Evolutionary conservation across 371 early-diverging fungal species (phyloP), one percentile per base, ranked within the genome.

Genomic region (Spiromyces aspiralis): DNA sequence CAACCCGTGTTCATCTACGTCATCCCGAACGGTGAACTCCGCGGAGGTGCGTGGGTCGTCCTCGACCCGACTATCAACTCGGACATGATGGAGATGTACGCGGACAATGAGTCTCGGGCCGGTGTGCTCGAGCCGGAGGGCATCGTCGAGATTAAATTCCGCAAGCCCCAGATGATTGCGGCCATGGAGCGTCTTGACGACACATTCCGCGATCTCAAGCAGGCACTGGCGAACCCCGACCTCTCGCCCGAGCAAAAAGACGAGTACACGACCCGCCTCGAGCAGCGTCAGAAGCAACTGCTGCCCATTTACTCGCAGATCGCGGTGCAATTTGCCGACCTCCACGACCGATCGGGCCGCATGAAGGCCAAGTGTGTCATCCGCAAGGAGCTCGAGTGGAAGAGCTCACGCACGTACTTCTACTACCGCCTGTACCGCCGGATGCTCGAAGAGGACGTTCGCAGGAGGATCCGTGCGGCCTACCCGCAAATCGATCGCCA

Each of bases 21-120:
- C 23, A 70, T 93, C 12, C 90, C 90, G 35, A 81, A 86, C 58
- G 95, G 95, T 59, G 96, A 98, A 70, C 78, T 99, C 48, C 84
- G 98, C 64, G 99, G 99, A 66, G 99, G 99, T 56, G 93, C 98
- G 4, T 99, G 97, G 97, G 99, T 97, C 23, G 95, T 98, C 1
- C 74, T 98, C 4, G 99, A 99, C 61, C 90, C 96, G 19, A 86
- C 87, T n/a, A 98, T 99, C 70, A 96, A 97, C 73, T 66, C 81
- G 27, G 82, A 89, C 48, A 86, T 87, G 81, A 97, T 99, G 92
- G 94, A 90, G 69, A 96, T 98, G 91, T 93, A 95, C 61, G 95
- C 94, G 19, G 95, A 95, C 65, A 72, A 70, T 44, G 75, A 84
- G 43, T 78, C 94, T 3, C 81, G 92, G 47, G 98, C 94, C 53